Evolutionary conservation across 768 basidiomycete genomes (phyloP), one percentile per base, ranked within the genome.

Genomic region (Amanita phalloides): DNA sequence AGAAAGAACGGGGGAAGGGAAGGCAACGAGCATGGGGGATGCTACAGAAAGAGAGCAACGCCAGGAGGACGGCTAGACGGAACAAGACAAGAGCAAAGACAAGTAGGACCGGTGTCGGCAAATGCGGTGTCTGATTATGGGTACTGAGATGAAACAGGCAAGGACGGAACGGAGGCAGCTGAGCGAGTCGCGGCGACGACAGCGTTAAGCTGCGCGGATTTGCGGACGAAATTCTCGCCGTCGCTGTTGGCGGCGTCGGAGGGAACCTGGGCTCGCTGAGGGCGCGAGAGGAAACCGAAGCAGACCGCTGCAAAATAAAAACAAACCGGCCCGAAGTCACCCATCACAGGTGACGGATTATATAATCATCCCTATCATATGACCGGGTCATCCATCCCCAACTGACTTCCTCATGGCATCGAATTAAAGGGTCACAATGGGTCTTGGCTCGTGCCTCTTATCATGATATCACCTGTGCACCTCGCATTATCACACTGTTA

Each of bases 1-100:
- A 28, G 79, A 71, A 49, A 90, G 78, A 35, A 89, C 76, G 32
- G 85, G 86, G 6, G 69, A 66, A n/a, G 84, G 74, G 25, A 86
- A 77, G 26, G 68, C 60, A 49, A 69, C 55, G 48, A 76, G 61
- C 81, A 81, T 82, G 57, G 60, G 47, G 26, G 54, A 21, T 32
- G 35, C n/a, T 20, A 44, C 25, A 33, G 17, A 43, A 28, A 30
- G 37, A 9, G 13, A 43, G 6, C 42, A 44, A 25, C 8, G 21
- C 30, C 43, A 36, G 32, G 9, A 33, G 43, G 21, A 8, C 13
- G 14, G 30, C 37, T 45, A 20, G 13, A 8, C 43, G 21, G 41
- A 43, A 51, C 8, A 42, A 44, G 42, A 42, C 39, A 51, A 45
- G 44, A 33, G 23, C 11, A 43, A 50, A 45, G 51, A 52, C 51